Base-by-base conservation (phyloP, 169 alveolate genomes). In the Eimeria sp. region DNA sequence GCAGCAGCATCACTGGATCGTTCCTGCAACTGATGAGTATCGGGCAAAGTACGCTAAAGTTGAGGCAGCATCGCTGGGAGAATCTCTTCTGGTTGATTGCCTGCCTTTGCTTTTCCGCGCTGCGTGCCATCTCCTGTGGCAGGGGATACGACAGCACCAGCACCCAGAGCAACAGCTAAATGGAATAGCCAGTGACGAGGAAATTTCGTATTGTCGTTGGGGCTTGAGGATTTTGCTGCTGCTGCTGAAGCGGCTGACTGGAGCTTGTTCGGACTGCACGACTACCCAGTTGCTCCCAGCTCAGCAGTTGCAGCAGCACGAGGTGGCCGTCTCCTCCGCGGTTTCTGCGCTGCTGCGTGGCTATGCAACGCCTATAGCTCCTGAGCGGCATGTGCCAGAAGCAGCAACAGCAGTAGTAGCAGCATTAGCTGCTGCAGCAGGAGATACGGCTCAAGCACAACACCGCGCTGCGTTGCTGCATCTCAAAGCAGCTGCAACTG, bases 301-400 rank as follows among this genome's bases (percentile, higher is more conserved):
- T 13, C 92, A 67, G 61, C 80, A 57, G 61, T 80, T 86, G 92
- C 92, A 58, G 82, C 65, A 86, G 80, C 27, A 86, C 18, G 92
- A 86, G 65, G 92, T 86, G 58, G 78, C 47, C 9, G 78, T 86
- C 43, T 86, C 92, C 58, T 30, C 92, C 34, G 78, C 92, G 27
- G 63, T 86, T 61, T 34, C 92, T 61, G 75, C 16, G 45, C 80
- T 86, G 92, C 80, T 86, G 92, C 92, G 92, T 18, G 34, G 78
- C 80, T 57, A 30, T 27, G n/a, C 75, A 70, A 18, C 30, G 90
- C 34, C 72, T n/a, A 7, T 51, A 34, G 10, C 90, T 49, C 80
- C 76, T 27, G 49, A 18, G 54, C 45, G 9, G 6, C 61, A 27
- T 18, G n/a, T 40, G 51, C 92, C 78, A 11, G 90, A 54, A n/a